Base-by-base conservation (phyloP, 768 basidiomycete genomes). In the Leccinum arenicola region DNA sequence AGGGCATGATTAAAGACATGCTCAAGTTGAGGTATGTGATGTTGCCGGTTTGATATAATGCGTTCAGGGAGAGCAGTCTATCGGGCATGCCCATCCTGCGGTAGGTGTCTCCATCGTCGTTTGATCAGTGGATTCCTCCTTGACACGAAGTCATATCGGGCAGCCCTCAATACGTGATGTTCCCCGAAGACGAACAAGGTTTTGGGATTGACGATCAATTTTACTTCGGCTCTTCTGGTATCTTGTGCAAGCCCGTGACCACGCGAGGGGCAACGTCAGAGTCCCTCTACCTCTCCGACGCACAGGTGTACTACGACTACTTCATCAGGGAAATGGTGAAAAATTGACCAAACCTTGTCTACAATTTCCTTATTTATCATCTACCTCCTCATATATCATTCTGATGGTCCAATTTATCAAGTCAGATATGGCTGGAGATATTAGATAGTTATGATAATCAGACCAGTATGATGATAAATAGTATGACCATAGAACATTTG, bases 31-130 rank as follows among this genome's bases (percentile, higher is more conserved):
- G 97, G 45, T 98, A 99, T 74, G 79, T 82, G 38, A 82, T 98
- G 76, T 76, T 99, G 27, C 93, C 94, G 0, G 80, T 95, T n/a
- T 98, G 96, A 95, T 99, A 99, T 73, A 98, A 92, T n/a, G 92
- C 92, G 2, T 98, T 98, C 85, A 82, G 86, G 47, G 92, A 98
- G 71, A 86, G 93, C 8, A 89, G 87, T 61, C 79, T 88, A 11
- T 86, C 82, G 6, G 95, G 96, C 1, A 68, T 88, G 21, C 95
- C 96, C 3, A 82, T 98, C 54, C 73, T 96, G 64, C 82, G 91
- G 95, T 93, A 67, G 58, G 81, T 66, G 36, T 49, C 19, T 25
- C 14, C 29, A 14, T 40, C 17, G 6, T 3, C 1, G 1, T 56
- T 36, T 19, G 29, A 48, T 33, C 12, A 23, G 14, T 17, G 25